Conservation (phyloP, 1,284 basidiomycete species). For the Sphaerobolus stellatus region DNA sequence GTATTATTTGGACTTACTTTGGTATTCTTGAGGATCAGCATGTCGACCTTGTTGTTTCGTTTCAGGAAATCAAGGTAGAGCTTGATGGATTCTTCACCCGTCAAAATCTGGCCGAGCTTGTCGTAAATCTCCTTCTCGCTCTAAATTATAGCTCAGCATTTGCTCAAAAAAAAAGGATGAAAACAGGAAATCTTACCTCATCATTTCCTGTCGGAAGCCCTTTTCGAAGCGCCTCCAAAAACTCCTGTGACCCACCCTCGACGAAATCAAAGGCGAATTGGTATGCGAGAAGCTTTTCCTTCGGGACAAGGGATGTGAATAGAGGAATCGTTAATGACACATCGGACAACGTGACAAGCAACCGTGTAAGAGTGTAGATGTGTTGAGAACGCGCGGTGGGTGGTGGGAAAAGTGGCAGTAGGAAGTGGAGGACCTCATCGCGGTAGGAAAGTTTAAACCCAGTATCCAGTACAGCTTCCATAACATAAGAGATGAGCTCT, state of each 20-base stretch:
- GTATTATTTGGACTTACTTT: slow-evolving; percentile 53
- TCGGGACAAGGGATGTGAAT: slow-evolving; percentile 67
- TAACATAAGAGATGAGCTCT: slow-evolving; percentile 81
- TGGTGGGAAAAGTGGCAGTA: slow-evolving; percentile 79
- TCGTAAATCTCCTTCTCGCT: slow-evolving; percentile 62
- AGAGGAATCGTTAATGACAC: slow-evolving; percentile 72
- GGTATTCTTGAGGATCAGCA: slow-evolving; percentile 87
- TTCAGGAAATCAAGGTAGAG: slow-evolving; percentile 92
- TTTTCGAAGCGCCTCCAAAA: slow-evolving; percentile 71
- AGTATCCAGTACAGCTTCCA: slow-evolving; percentile 85
- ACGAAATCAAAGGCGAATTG: slow-evolving; percentile 94
- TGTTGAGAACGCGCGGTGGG: slow-evolving; percentile 72
- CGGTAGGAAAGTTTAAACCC: slow-evolving; percentile 81
- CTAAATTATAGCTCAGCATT: slow-evolving; percentile 35
- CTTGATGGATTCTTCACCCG: slow-evolving; percentile 86
- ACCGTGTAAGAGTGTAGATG: slow-evolving; percentile 76
- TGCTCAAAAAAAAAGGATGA: slow-evolving; percentile 15
- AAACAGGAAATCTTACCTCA: slow-evolving; percentile 42
- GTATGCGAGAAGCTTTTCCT: slow-evolving; percentile 77
- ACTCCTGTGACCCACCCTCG: slow-evolving; percentile 91
- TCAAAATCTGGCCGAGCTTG: slow-evolving; percentile 77
- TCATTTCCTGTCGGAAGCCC: slow-evolving; percentile 62
- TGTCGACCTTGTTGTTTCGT: slow-evolving; percentile 89
- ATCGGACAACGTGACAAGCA: slow-evolving; percentile 85
- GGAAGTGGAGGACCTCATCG: slow-evolving; percentile 79